Evolutionary conservation across 352 stramenopile species (phyloP).

Genomic region (Globisporangium abappressorium): DNA sequence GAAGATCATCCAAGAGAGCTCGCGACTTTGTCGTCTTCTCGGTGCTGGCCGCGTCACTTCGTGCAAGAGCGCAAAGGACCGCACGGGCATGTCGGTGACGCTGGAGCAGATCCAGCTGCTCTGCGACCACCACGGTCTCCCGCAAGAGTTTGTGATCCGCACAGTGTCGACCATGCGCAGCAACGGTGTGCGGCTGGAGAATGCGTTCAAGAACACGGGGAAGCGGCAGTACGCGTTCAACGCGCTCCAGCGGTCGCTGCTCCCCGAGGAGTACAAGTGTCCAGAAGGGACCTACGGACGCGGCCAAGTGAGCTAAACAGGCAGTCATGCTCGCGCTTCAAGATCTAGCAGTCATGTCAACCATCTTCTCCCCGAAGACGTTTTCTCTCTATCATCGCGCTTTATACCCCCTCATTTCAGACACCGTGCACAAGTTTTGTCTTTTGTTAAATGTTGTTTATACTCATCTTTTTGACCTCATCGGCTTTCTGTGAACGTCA

Average conservation of each 20-base stretch:
- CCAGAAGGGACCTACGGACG: slow-evolving; percentile 80
- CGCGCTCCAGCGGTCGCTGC: slow-evolving; percentile 64
- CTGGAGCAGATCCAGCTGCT: slow-evolving; percentile 87
- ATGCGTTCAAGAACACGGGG: slow-evolving; percentile 73
- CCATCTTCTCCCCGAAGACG: no score
- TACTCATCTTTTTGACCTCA: background rate
- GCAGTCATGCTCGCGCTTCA: background rate
- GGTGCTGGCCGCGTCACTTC: slow-evolving; percentile 89
- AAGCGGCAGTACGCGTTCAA: slow-evolving; percentile 81
- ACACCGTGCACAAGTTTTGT: background rate
- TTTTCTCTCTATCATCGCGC: no score
- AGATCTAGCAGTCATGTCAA: background rate
- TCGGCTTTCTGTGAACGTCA: no score
- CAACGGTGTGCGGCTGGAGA: slow-evolving; percentile 69
- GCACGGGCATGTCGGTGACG: slow-evolving; percentile 95
- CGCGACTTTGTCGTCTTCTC: slow-evolving; percentile 72
- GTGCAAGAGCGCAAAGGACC: slow-evolving; percentile 96
- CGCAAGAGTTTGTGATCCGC: slow-evolving; percentile 51
- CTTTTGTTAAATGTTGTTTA: background rate
- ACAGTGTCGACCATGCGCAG: slow-evolving; percentile 76
- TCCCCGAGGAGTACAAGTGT: slow-evolving; percentile 76
- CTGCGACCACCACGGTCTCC: slow-evolving; percentile 55
- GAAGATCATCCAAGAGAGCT: slow-evolving; percentile 75
- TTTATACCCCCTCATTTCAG: background rate
- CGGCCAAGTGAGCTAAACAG: slow-evolving; percentile 58